Base-by-base conservation (phyloP, 148 eudicot species). In the Persicaria tinctoria region DNA sequence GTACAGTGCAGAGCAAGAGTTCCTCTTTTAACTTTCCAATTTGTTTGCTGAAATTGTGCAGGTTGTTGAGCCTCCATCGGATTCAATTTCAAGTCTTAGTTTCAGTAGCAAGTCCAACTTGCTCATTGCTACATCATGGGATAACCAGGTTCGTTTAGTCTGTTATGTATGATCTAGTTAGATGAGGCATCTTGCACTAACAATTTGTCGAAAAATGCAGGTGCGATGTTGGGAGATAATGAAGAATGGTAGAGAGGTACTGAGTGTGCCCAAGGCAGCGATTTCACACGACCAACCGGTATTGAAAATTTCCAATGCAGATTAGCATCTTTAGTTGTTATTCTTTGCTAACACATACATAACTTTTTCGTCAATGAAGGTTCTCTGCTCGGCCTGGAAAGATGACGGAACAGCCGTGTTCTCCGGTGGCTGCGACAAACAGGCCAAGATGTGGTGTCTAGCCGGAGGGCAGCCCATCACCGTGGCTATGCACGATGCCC, bases 381-480 rank as follows among this genome's bases (percentile, higher is more conserved):
- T 87, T 57, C 64, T 93, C 17, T 93, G 98, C 83, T 89, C 97
- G 73, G 68, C 97, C 77, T 93, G 98, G 98, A 93, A 93, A 70
- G 98, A 93, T 78, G 97, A 93, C 60, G 97, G 97, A 49, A 88
- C 89, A 46, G 86, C 98, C 20, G 97, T 93, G 47, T 93, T 93
- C 76, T 86, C 98, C 63, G 97, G 98, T 59, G 98, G 98, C 73
- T 89, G 94, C 74, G 97, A 93, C 84, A 93, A 93, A 75, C 98
- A 89, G 78, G 97, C 84, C 11, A 93, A 93, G 79, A 93, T 93
- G 98, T 93, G 97, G 98, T 92, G 88, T 16, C 59, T 81, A 73
- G 84, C 91, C 76, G 98, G 88, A 76, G 89, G 86, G 45, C 97
- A 86, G 80, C 83, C 97, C 0, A 83, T 91, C 20, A 87, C 90